Evolutionary conservation across 2,329 filamentous ascomycete species (phyloP), one percentile per base, ranked within the genome.

Genomic region (Scleromitrula shiraiana): DNA sequence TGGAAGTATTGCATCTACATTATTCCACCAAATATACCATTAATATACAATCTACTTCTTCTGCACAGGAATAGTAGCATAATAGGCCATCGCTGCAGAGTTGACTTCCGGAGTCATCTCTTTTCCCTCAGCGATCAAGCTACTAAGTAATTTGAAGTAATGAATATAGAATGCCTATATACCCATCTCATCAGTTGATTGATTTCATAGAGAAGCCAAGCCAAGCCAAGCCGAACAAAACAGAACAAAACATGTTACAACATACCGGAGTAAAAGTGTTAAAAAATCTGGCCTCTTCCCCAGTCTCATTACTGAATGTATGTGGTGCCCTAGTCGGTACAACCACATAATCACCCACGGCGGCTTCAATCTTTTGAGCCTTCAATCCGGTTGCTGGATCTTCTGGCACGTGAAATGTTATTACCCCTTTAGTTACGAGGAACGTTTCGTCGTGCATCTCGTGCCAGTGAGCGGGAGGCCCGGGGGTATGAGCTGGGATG

Each of bases 381-480:
- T 38, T 5, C 9, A 39, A 20, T 20, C 27, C 41, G 1, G 38
- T 46, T 3, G 17, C 19, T 4, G 23, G 12, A 14, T 41, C 41
- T 2, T 23, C 27, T n/a, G 41, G 47, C 7, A 45, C 35, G 1
- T 17, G 3, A 14, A 45, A 39, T 15, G 27, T 33, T 30, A 50
- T 14, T 3, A 33, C 17, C 1, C 40, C 40, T 15, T 49, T 39
- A 7, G 46, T 49, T 4, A 44, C 40, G 12, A 44, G 22, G 2
- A 49, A 49, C 1, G 32, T 33, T 20, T 49, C 33, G 35, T 44
- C 46, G 22, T 49, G 46, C 33, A 49, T 49, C 14, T 44, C 33
- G 12, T 49, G 40, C 46, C 46, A 49, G 20, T 49, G 46, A 7
- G 46, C 30, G 4, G 46, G 40, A 0, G 46, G 46, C 1, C 44